A percentile compares a stretch with the other conserved stretches of the same genome.
phyloP scores from a whole-genome alignment of 352 stramenopile genomes.

The Pythium sp. region DNA sequence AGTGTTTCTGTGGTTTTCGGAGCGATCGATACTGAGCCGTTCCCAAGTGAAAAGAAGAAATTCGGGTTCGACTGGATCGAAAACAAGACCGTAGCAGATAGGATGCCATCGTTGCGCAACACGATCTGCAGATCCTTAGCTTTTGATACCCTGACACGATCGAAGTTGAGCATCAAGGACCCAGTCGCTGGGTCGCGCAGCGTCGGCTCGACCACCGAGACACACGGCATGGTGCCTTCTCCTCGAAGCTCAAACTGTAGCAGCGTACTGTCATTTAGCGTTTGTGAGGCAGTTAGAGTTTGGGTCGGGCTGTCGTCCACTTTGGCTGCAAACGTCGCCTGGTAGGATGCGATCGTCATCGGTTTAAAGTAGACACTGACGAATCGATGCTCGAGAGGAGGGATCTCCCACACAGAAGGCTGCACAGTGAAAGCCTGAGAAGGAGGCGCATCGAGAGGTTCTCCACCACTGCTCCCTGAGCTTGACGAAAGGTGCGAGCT shows the following conservation, averaged over 20 bases:
- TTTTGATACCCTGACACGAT: conserved; percentile 72
- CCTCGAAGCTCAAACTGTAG: conserved; percentile 90
- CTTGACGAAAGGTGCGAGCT: conserved; percentile 6
- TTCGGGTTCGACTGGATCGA: conserved; percentile 75
- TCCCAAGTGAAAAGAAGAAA: conserved; percentile 69
- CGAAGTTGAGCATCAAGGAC: conserved; percentile 78
- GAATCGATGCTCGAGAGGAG: conserved; percentile 92
- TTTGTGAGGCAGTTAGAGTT: conserved; percentile 6
- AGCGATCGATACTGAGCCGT: conserved; percentile 72
- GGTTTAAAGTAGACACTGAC: conserved; percentile 94
- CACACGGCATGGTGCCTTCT: conserved; percentile 91
- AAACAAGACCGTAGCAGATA: conserved; percentile 91
- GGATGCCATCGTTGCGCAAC: conserved; percentile 90
- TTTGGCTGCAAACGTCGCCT: conserved; percentile 71
- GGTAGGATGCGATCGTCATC: conserved; percentile 81
- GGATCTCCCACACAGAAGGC: conserved; percentile 90
- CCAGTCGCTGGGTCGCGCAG: conserved; percentile 52
- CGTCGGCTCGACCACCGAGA: conserved; percentile 86
- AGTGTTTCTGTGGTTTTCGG: conserved; percentile 64
- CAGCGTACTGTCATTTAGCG: conserved; percentile 17
- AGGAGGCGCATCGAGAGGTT: not conserved
- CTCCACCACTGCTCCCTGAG: not conserved
- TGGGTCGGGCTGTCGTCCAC: conserved; percentile 75
- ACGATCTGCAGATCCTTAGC: conserved; percentile 56
- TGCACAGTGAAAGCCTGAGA: conserved; percentile 85